These are phyloP conservation scores for Cenchrus purpureus DNA, from an alignment of 176 grass and related monocot species.

Conservation along the genomic window DNA sequence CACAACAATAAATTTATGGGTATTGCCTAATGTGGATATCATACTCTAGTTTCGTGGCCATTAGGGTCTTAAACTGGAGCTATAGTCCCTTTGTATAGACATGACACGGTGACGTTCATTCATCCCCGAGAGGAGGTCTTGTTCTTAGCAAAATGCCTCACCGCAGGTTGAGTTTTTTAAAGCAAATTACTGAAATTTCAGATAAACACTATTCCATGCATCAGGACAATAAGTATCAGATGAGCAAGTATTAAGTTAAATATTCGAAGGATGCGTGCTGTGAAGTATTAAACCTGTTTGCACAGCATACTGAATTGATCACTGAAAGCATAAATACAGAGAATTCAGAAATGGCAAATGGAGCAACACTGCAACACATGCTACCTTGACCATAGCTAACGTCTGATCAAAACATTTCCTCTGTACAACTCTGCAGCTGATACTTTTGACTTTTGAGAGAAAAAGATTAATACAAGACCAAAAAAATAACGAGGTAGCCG, in stretches of 20 bases:
- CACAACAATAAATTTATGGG: slow-evolving; percentile 2
- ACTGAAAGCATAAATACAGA: background rate
- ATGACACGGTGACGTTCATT: background rate
- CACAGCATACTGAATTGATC: background rate
- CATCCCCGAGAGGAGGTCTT: background rate
- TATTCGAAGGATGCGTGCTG: background rate
- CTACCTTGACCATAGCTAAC: slow-evolving; percentile 16
- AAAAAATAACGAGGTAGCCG: background rate
- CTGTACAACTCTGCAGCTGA: slow-evolving; percentile 11
- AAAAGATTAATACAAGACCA: background rate
- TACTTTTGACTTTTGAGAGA: background rate
- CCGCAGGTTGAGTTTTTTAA: too few species aligned
- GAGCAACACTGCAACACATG: slow-evolving; percentile 20
- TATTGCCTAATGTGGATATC: background rate
- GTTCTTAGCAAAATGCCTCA: too few species aligned
- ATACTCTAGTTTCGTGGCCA: background rate
- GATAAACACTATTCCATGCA: background rate
- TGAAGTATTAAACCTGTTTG: background rate
- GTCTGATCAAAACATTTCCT: slow-evolving; percentile 9
- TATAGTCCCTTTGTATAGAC: slow-evolving; percentile 1
- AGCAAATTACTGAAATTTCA: background rate
- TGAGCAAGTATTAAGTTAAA: background rate
- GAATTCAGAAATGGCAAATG: background rate
- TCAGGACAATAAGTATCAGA: background rate
- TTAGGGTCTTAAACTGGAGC: background rate